Evolutionary conservation across 257 asterid genomes (phyloP).

Genomic region (Osmanthus fragrans): DNA sequence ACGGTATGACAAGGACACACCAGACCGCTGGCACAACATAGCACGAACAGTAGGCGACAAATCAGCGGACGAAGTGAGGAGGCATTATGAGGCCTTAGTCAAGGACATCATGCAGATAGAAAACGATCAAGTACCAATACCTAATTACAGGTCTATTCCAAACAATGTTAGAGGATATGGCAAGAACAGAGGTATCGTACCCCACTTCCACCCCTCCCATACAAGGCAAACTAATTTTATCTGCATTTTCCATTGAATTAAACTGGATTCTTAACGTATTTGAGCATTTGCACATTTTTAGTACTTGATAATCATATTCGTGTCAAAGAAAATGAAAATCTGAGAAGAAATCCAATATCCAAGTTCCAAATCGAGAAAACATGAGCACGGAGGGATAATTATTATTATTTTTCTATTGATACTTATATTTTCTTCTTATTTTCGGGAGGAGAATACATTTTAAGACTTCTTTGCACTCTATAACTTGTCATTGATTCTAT

Average conservation of each 20-base stretch:
- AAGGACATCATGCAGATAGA: conserved; percentile 54
- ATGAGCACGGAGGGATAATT: background rate
- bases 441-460: background rate
- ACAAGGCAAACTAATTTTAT: background rate
- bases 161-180: conserved; percentile 29
- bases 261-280: no score
- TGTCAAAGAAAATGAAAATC: background rate
- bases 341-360: no score
- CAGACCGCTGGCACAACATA: conserved; percentile 57
- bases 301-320: background rate
- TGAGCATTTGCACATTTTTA: background rate
- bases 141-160: conserved; percentile 39
- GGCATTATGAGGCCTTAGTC: conserved; percentile 47
- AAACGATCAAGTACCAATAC: conserved; percentile 51
- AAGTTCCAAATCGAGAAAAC: background rate
- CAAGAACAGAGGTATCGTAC: conserved; percentile 35
- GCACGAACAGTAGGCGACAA: conserved; percentile 50
- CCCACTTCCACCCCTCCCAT: no score
- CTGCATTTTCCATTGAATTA: background rate
- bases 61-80: conserved; percentile 50
- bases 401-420: no score
- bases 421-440: no score
- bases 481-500: background rate
- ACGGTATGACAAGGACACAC: conserved; percentile 51
- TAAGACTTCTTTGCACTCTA: background rate